Conservation (phyloP, 2,329 filamentous ascomycete genomes). For the Paecilomyces niveus region DNA sequence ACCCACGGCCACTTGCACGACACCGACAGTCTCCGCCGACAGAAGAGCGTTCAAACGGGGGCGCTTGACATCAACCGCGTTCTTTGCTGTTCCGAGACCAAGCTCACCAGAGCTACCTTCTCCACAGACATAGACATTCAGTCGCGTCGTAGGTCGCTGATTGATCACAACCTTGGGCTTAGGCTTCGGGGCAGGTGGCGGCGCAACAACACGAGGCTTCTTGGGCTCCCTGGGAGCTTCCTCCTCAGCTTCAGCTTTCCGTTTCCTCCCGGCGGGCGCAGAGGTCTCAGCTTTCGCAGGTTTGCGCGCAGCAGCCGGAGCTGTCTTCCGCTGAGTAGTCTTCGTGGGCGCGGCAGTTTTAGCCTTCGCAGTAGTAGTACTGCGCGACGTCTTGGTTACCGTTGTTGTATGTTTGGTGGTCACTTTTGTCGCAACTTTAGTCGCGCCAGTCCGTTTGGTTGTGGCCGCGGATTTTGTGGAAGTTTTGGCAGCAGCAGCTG, state of each 20-base stretch:
- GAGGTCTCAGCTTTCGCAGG: constrained; percentile 7
- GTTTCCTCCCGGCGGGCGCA: constrained; percentile 22
- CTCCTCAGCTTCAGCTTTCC: constrained; percentile 24
- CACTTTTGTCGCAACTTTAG: not conserved
- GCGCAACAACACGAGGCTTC: constrained; percentile 17
- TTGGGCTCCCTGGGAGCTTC: constrained; percentile 23
- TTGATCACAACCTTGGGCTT: constrained; percentile 51
- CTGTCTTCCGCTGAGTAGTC: constrained; percentile 12
- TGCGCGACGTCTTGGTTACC: not conserved
- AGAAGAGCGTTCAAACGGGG: constrained; percentile 63
- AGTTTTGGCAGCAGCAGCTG: constrained; percentile 19
- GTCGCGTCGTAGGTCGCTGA: constrained; percentile 44
- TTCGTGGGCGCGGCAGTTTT: constrained; percentile 6
- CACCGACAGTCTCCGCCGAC: constrained; percentile 49
- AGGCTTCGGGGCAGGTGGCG: constrained; percentile 20
- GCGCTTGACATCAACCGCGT: constrained; percentile 64
- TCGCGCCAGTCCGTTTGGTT: constrained; percentile 6
- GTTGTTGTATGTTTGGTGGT: not conserved
- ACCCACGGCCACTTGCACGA: constrained; percentile 70
- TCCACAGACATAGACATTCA: constrained; percentile 75
- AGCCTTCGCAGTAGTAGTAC: constrained; percentile 4
- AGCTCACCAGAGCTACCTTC: constrained; percentile 77
- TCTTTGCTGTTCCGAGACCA: constrained; percentile 62
- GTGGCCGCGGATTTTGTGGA: constrained; percentile 12
- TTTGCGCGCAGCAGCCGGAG: constrained; percentile 8